A percentile compares a stretch with the other conserved stretches of the same genome.
phyloP scores from a whole-genome alignment of 2,329 filamentous ascomycete species.

The Hirsutella thompsonii region DNA sequence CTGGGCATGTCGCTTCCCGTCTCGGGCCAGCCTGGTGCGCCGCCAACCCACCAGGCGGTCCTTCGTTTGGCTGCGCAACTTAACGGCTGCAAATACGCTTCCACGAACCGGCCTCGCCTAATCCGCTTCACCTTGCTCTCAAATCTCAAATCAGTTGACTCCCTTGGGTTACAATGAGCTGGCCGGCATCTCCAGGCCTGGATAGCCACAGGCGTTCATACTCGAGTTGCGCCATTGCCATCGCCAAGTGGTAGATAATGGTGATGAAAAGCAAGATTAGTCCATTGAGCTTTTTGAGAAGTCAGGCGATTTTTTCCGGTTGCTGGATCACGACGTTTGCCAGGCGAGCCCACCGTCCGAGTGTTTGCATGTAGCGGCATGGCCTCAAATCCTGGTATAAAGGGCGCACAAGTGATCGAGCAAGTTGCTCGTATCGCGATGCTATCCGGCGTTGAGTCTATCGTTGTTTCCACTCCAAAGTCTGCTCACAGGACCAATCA shows the following conservation, averaged over 20 bases:
- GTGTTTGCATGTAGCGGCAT: neutral
- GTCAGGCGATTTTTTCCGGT: neutral
- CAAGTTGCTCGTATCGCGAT: neutral
- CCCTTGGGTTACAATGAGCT: too few species aligned
- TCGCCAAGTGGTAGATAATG: slow-evolving; percentile 21
- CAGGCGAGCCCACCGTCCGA: too few species aligned
- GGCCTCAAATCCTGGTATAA: neutral
- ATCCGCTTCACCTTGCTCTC: neutral
- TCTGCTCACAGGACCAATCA: too few species aligned
- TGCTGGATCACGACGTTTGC: too few species aligned
- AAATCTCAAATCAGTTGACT: neutral
- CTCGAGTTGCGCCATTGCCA: slow-evolving; percentile 13
- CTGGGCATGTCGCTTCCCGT: slow-evolving; percentile 2
- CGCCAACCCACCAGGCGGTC: neutral
- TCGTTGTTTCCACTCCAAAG: too few species aligned
- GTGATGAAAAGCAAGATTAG: too few species aligned
- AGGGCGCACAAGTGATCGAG: neutral
- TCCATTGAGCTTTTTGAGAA: too few species aligned
- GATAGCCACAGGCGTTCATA: neutral
- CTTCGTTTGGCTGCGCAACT: neutral
- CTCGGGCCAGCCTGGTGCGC: neutral
- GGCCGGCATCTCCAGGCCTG: too few species aligned
- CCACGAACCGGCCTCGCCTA: slow-evolving; percentile 3
- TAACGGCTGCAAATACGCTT: neutral
- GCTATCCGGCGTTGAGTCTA: too few species aligned